Evolutionary conservation across 2,329 filamentous ascomycete species (phyloP), one percentile per base, ranked within the genome.

Genomic region (Pseudocercospora eumusae): DNA sequence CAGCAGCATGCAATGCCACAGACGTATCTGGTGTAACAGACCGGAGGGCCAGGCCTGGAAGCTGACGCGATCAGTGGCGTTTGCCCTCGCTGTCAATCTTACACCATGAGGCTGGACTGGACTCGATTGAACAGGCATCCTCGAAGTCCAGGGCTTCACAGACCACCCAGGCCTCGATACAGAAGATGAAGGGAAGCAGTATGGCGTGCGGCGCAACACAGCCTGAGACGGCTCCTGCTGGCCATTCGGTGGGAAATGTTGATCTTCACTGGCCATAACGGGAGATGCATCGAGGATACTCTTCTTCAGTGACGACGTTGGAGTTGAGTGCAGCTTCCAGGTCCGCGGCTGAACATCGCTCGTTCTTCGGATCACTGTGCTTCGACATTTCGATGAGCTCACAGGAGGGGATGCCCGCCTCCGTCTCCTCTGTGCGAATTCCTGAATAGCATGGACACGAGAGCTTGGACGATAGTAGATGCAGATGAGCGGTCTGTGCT

Each of bases 401-500:
- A 18, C 15, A 15, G 36, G 15, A 36, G 47, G 20, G 8, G 47
- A 25, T 27, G 15, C 23, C 15, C 23, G 15, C 47, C 7, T 50
- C 47, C 6, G 1, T 25, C 6, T 25, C 47, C 8, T 50, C 47
- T 18, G 20, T 25, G 18, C 45, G 21, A 49, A 15, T 50, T 15
- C 23, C 25, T 27, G 44, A 47, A 21, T 13, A 23, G 20, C 18
- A 20, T 47, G 8, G 44, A 47, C 44, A 28, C 47, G 47, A 52
- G 23, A 15, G 25, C 23, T n/a, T 20, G 28, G 52, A 21, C 10
- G 28, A 33, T 36, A 31, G 31, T 5, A 36, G 2, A n/a, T 52
- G 21, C 21, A 28, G 25, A 52, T 33, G 52, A 54, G 52, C 52
- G 52, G 52, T 54, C 52, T 54, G 52, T 54, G 52, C 52, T 54